Conservation (phyloP, 495 filamentous ascomycete species). For the Aspergillus olivimuriae region DNA sequence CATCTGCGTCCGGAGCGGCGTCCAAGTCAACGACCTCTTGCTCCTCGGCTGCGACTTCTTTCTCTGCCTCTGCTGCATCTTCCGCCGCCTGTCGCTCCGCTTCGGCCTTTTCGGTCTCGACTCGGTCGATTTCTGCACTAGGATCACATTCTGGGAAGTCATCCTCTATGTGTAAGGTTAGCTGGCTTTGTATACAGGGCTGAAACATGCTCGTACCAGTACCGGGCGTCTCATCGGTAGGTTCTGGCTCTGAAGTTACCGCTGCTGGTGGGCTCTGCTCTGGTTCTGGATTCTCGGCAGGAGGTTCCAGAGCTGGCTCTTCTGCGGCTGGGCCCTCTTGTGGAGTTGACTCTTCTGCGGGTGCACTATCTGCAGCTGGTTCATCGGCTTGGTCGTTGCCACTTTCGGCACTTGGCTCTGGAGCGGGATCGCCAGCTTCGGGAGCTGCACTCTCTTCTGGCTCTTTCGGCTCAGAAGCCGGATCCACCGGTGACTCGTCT, state of each 20-base stretch:
- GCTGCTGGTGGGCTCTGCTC: not conserved
- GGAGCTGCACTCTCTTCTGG: slow-evolving; percentile 13
- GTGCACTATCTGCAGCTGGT: not conserved
- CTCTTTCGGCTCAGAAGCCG: slow-evolving; percentile 18
- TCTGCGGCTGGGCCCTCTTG: slow-evolving; percentile 3
- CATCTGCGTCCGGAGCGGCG: not conserved
- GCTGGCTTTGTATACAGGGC: slow-evolving; percentile 1
- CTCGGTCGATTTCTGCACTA: slow-evolving; percentile 15
- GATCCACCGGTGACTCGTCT: slow-evolving; percentile 17
- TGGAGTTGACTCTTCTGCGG: slow-evolving; percentile 11
- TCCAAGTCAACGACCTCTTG: slow-evolving; percentile 11
- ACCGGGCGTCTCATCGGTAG: slow-evolving; percentile 11
- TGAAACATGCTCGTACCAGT: not conserved
- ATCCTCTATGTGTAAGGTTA: slow-evolving; percentile 13
- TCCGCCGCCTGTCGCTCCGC: slow-evolving; percentile 14
- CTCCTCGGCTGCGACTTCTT: slow-evolving; percentile 1
- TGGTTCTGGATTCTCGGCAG: slow-evolving; percentile 5
- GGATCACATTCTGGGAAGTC: slow-evolving; percentile 17
- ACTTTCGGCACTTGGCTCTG: not conserved
- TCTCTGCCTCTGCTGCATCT: slow-evolving; percentile 14
- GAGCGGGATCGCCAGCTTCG: slow-evolving; percentile 7
- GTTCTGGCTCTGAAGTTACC: not conserved
- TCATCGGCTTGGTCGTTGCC: slow-evolving; percentile 5
- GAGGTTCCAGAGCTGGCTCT: slow-evolving; percentile 1
- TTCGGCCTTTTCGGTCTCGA: slow-evolving; percentile 18